A percentile compares a stretch with the other conserved stretches of the same genome.
These are phyloP conservation scores for Plasmopara viticola DNA, from an alignment of 352 stramenopile genomes.

Conservation along the genomic window DNA sequence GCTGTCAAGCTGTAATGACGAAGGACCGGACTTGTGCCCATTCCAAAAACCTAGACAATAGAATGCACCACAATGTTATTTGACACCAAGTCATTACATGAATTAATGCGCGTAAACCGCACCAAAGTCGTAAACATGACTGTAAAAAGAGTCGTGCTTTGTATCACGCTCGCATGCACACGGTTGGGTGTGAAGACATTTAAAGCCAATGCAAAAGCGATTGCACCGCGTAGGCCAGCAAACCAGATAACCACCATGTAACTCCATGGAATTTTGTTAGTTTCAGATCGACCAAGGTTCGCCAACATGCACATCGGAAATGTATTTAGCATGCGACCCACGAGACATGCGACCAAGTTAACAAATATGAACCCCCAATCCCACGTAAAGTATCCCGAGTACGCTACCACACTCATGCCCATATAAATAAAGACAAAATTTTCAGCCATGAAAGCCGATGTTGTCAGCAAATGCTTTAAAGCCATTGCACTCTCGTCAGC, in stretches of 20 bases:
- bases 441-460: constrained; percentile 73
- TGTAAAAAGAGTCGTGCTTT: constrained; percentile 73
- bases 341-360: constrained; percentile 58
- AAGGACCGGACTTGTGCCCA: constrained; percentile 63
- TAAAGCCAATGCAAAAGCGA: constrained; percentile 85
- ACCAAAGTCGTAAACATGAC: constrained; percentile 80
- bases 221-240: constrained; percentile 87
- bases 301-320: constrained; percentile 76
- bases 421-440: constrained; percentile 88
- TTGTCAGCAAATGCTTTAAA: constrained; percentile 73
- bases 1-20: constrained; percentile 48
- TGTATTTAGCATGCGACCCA: constrained; percentile 64
- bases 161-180: constrained; percentile 58
- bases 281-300: constrained; percentile 51
- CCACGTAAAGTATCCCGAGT: constrained; percentile 73
- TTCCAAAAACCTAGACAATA: constrained; percentile 52
- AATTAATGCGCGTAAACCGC: constrained; percentile 3
- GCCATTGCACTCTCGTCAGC: constrained; percentile 67
- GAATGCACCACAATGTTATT: constrained; percentile 1
- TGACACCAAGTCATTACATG: background rate
- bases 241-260: constrained; percentile 91
- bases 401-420: constrained; percentile 77
- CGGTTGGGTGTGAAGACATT: constrained; percentile 60
- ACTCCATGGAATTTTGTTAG: constrained; percentile 64
- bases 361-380: constrained; percentile 79